phyloP scores from a whole-genome alignment of 352 stramenopile species.

The Phytophthora quininea region DNA sequence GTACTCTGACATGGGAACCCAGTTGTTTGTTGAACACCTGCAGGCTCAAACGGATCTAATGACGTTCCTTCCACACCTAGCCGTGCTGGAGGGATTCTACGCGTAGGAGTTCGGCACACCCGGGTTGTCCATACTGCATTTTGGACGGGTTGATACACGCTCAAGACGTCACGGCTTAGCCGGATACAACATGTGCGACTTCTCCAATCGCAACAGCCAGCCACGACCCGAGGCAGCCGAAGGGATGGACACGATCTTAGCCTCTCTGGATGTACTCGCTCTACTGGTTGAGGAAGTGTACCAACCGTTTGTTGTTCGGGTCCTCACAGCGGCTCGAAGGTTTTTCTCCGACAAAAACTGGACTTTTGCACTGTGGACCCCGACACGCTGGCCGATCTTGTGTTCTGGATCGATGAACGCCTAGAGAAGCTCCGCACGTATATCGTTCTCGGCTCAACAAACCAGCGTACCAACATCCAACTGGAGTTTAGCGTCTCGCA shows the following conservation, averaged over 20 bases:
- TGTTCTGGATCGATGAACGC: constrained; percentile 2
- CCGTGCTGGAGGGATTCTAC: constrained; percentile 11
- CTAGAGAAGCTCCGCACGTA: constrained; percentile 3
- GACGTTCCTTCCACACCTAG: constrained; percentile 4
- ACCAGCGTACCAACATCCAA: background rate
- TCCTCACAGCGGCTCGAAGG: constrained; percentile 2
- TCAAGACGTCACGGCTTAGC: background rate
- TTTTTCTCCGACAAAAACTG: constrained; percentile 1
- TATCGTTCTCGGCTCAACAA: background rate
- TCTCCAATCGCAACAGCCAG: constrained; percentile 5
- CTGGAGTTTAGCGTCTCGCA: background rate
- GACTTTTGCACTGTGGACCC: background rate
- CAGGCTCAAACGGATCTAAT: constrained; percentile 12
- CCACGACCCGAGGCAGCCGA: background rate
- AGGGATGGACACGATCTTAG: background rate
- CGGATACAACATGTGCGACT: constrained; percentile 7
- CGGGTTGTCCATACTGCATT: constrained; percentile 12
- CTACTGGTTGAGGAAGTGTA: background rate
- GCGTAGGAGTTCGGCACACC: constrained; percentile 11
- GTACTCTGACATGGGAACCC: background rate
- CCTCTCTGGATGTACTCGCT: background rate
- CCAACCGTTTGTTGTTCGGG: background rate
- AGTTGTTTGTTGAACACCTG: constrained; percentile 17
- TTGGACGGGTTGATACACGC: background rate
- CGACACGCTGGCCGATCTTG: background rate